These are phyloP conservation scores for Boletus vinaceobasis DNA, from an alignment of 768 basidiomycete species.

Conservation along the genomic window DNA sequence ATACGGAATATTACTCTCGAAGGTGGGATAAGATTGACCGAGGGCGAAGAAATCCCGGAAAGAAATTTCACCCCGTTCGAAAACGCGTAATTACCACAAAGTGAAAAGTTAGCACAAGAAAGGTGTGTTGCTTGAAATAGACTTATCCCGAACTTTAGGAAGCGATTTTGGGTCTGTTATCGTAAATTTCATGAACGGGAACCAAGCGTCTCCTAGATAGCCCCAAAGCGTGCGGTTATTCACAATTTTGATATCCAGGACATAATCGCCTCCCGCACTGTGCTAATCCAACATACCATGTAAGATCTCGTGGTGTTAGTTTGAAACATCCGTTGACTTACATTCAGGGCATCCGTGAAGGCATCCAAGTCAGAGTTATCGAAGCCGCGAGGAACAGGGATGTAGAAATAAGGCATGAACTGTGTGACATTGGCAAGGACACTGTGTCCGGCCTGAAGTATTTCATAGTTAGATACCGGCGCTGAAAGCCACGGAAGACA, in stretches of 20 bases:
- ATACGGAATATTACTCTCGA: slow-evolving; percentile 92
- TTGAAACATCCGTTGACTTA: slow-evolving; percentile 34
- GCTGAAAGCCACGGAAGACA: background rate
- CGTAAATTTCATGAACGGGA: slow-evolving; percentile 84
- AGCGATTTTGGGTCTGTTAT: slow-evolving; percentile 68
- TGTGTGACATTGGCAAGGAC: slow-evolving; percentile 79
- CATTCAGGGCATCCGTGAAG: slow-evolving; percentile 73
- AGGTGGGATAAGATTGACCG: slow-evolving; percentile 59
- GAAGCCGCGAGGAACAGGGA: slow-evolving; percentile 85
- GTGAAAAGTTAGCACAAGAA: slow-evolving; percentile 13
- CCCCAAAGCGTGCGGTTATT: slow-evolving; percentile 79
- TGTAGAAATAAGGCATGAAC: slow-evolving; percentile 92
- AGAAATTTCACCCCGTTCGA: slow-evolving; percentile 72
- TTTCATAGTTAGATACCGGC: slow-evolving; percentile 1
- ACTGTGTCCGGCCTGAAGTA: slow-evolving; percentile 73
- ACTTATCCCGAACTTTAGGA: slow-evolving; percentile 92
- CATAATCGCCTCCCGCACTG: slow-evolving; percentile 33
- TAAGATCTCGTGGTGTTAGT: background rate
- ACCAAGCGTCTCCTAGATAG: slow-evolving; percentile 76
- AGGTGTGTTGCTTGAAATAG: background rate
- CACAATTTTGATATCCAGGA: slow-evolving; percentile 56
- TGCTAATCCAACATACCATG: slow-evolving; percentile 11
- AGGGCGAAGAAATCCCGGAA: slow-evolving; percentile 58
- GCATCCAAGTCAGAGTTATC: slow-evolving; percentile 58
- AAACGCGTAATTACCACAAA: slow-evolving; percentile 44